These are phyloP conservation scores for Phialophora chinensis DNA, from an alignment of 2,329 filamentous ascomycete species.

Conservation along the genomic window DNA sequence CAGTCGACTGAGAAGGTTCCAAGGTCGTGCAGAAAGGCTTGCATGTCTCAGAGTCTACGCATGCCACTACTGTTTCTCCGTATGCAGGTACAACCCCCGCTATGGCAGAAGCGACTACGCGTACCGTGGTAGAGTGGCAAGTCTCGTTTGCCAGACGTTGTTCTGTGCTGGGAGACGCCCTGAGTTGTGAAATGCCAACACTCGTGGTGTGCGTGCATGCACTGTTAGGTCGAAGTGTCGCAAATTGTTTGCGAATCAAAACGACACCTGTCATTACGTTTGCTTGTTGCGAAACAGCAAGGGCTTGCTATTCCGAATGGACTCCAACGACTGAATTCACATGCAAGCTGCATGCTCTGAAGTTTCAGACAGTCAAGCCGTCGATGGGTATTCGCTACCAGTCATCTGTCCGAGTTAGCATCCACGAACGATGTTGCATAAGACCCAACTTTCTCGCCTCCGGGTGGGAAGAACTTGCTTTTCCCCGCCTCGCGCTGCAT, in stretches of 20 bases:
- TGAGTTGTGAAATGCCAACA: not conserved
- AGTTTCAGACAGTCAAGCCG: not conserved
- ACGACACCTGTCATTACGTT: slow-evolving; percentile 1
- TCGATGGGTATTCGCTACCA: slow-evolving; percentile 16
- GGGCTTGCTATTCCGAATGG: not conserved
- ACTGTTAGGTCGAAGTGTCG: not conserved
- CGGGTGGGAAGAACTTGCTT: slow-evolving; percentile 24
- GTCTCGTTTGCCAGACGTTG: not conserved
- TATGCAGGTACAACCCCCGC: slow-evolving; percentile 30
- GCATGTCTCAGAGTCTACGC: slow-evolving; percentile 31
- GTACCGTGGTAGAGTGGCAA: not conserved
- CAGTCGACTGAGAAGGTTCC: slow-evolving; percentile 1
- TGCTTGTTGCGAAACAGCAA: not conserved
- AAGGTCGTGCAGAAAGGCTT: slow-evolving; percentile 30
- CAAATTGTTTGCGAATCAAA: not conserved
- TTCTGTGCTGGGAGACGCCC: not conserved
- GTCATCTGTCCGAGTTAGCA: slow-evolving; percentile 2
- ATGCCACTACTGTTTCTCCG: slow-evolving; percentile 25
- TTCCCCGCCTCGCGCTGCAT: slow-evolving; percentile 29
- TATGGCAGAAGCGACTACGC: not conserved
- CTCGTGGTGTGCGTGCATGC: not conserved
- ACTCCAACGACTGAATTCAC: slow-evolving; percentile 9
- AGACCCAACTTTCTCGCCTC: slow-evolving; percentile 24
- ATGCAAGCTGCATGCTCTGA: slow-evolving; percentile 14
- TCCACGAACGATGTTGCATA: slow-evolving; percentile 6